Conservation (phyloP, 352 stramenopile species). For the Phytophthora brassicae region DNA sequence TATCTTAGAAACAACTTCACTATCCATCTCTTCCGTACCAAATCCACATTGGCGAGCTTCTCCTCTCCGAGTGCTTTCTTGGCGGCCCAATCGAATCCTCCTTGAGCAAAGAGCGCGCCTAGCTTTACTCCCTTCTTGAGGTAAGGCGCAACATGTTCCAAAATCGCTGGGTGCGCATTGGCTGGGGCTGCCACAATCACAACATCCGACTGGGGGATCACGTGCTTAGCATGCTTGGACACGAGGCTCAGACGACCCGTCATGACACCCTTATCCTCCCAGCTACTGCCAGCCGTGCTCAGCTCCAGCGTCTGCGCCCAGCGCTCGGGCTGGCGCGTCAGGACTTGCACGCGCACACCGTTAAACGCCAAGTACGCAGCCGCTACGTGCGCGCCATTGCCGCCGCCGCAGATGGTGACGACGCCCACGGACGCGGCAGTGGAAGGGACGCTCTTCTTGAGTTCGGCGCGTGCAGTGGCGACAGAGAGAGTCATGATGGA, state of each 20-base stretch:
- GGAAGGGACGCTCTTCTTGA: constrained; percentile 53
- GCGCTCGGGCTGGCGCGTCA: constrained; percentile 80
- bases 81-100: constrained; percentile 92
- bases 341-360: constrained; percentile 78
- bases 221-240: constrained; percentile 80
- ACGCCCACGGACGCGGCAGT: constrained; percentile 40
- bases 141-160: constrained; percentile 76
- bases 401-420: constrained; percentile 91
- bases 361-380: constrained; percentile 88
- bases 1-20: background rate
- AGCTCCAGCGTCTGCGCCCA: constrained; percentile 83
- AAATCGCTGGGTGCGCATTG: constrained; percentile 86
- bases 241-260: constrained; percentile 71
- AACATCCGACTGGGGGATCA: constrained; percentile 87
- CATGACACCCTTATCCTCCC: constrained; percentile 79
- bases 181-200: constrained; percentile 90
- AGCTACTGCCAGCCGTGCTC: constrained; percentile 83
- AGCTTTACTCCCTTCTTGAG: constrained; percentile 86
- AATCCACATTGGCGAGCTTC: constrained; percentile 54
- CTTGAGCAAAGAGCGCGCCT: constrained; percentile 89
- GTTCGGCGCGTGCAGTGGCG: constrained; percentile 64
- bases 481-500: constrained; percentile 76
- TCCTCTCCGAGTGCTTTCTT: constrained; percentile 85
- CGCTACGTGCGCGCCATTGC: constrained; percentile 90
- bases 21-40: constrained; percentile 33